These are phyloP conservation scores for Kwoniella sp. DNA, from an alignment of 768 basidiomycete species.

Conservation along the genomic window DNA sequence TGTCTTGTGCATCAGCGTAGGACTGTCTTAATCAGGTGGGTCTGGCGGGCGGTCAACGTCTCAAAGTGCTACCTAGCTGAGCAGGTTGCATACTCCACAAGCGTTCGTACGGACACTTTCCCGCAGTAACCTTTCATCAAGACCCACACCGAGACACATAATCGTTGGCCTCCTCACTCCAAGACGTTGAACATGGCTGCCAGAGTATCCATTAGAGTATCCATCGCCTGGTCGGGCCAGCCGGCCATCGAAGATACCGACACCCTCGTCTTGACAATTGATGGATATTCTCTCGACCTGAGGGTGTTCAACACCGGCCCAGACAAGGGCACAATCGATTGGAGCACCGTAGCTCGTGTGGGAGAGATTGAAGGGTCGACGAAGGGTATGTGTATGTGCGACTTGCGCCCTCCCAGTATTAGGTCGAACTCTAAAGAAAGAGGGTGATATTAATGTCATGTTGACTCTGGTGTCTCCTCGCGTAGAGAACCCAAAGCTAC, in stretches of 20 bases:
- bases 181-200: constrained; percentile 19
- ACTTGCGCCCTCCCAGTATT: no score
- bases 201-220: constrained; percentile 35
- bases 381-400: constrained; percentile 28
- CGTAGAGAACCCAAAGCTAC: constrained; percentile 31
- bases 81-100: no score
- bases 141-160: no score
- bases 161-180: no score
- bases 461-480: background rate
- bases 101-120: no score
- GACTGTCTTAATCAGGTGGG: no score
- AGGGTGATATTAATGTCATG: no score
- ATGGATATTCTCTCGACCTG: constrained; percentile 33
- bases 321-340: constrained; percentile 30
- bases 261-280: constrained; percentile 41
- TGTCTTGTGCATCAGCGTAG: no score
- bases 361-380: constrained; percentile 26
- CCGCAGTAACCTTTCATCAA: no score
- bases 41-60: no score
- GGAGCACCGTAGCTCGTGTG: constrained; percentile 32
- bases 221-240: constrained; percentile 34
- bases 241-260: constrained; percentile 37
- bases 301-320: constrained; percentile 26
- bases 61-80: no score
- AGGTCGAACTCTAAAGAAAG: no score